Base-by-base conservation (phyloP, 345 rosid species). In the Gossypium rotundifolium region DNA sequence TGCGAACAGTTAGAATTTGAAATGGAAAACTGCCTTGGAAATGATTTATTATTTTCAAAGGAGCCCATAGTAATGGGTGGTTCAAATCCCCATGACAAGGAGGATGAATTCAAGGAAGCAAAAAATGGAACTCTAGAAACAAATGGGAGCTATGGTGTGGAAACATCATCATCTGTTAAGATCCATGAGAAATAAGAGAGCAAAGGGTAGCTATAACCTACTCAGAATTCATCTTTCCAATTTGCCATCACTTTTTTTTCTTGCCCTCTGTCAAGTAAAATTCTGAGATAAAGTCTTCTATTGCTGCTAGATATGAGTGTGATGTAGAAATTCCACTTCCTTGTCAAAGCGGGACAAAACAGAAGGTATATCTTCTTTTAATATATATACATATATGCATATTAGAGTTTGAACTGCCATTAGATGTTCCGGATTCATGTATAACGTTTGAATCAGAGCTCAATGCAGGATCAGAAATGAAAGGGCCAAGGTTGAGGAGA, bases 121-220 rank as follows among this genome's bases (percentile, higher is more conserved):
- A 73, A 73, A 40, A 79, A 61, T 51, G 71, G 17, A 73, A 68
- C 72, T 49, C 16, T 16, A 16, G 70, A 68, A 11, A 42, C 11
- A 3, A 68, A 18, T 23, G 69, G 42, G 70, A 42, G 29, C 29
- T 79, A 74, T 67, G 75, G 73, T n/a, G 87, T 76, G 70, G 87
- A 86, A 80, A 78, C 81, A 12, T 79, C 85, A 57, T 86, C 85
- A 42, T 75, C 86, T 46, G 81, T 75, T 48, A 81, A 85, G 79
- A 87, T 81, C 73, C 80, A 79, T 59, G 79, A 76, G 58, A 76
- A 79, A 70, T 59, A 70, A 57, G 72, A 82, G 40, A 72, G 80
- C 71, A 79, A 74, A 73, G 80, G 75, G 89, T 87, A 84, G 59
- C 84, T 79, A 57, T 20, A 76, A 74, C 72, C 74, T 76, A 62